Evolutionary conservation across 176 grass and related monocot species (phyloP).

Genomic region (Rhynchospora pubera): DNA sequence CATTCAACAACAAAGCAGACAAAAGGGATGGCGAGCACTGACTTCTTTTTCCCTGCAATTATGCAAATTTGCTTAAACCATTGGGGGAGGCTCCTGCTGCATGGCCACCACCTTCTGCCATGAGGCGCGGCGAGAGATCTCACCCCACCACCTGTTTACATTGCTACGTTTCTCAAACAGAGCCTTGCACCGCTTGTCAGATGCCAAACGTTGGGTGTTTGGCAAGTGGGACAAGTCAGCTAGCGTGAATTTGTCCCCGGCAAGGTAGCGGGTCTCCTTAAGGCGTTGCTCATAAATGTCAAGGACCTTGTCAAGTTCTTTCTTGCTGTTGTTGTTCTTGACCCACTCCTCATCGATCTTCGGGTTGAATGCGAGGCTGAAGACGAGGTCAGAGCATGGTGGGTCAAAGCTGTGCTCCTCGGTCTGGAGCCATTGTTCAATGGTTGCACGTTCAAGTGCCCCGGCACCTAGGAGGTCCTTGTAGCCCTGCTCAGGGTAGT

Average conservation of each 20-base stretch:
- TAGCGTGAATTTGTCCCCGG: constrained; percentile 87
- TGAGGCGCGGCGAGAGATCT: constrained; percentile 42
- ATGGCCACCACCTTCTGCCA: constrained; percentile 67
- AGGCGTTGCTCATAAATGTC: constrained; percentile 84
- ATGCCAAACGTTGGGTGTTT: constrained; percentile 50
- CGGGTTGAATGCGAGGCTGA: constrained; percentile 44
- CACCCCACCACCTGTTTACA: constrained; percentile 63
- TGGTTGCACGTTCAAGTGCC: constrained; percentile 73
- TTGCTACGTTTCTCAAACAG: constrained; percentile 50
- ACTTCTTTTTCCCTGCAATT: not conserved
- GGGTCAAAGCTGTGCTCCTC: constrained; percentile 90
- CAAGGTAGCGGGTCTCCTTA: constrained; percentile 49
- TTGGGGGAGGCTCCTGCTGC: constrained; percentile 46
- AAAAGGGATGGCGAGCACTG: not conserved
- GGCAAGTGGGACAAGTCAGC: constrained; percentile 92
- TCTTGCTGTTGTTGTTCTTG: constrained; percentile 45
- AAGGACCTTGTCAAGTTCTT: constrained; percentile 61
- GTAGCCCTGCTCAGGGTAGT: constrained; percentile 62
- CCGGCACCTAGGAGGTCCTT: constrained; percentile 60
- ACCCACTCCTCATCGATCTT: constrained; percentile 9
- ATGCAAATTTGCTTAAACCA: not conserved
- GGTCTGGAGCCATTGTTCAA: constrained; percentile 96
- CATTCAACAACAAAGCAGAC: not conserved
- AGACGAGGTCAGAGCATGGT: constrained; percentile 67
- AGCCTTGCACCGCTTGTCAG: constrained; percentile 36